These are phyloP conservation scores for Amanita thiersii DNA, from an alignment of 768 basidiomycete species.

Conservation along the genomic window DNA sequence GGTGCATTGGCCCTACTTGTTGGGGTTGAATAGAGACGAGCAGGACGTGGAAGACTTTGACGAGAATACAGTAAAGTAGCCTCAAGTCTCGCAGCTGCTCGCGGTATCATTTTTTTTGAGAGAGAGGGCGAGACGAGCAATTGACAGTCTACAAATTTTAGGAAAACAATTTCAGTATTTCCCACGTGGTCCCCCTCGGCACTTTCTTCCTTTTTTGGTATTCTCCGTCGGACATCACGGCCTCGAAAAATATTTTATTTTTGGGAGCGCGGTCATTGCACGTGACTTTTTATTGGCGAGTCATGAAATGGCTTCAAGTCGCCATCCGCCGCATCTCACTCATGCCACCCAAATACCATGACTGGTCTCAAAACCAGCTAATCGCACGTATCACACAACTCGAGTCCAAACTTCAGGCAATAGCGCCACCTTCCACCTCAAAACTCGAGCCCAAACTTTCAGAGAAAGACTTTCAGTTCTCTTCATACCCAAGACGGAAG, in stretches of 20 bases:
- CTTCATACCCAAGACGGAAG: conserved; percentile 68
- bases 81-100: conserved; percentile 30
- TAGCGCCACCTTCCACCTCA: conserved; percentile 7
- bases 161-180: too few relatives aligned
- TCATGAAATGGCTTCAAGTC: too few relatives aligned
- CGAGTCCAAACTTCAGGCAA: conserved; percentile 25
- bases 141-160: background rate
- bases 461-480: conserved; percentile 47
- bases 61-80: conserved; percentile 52
- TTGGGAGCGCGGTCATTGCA: too few relatives aligned
- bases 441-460: conserved; percentile 15
- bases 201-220: too few relatives aligned
- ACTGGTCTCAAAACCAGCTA: conserved; percentile 52
- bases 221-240: too few relatives aligned
- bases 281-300: too few relatives aligned
- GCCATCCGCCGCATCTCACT: background rate
- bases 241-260: too few relatives aligned
- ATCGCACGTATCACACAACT: conserved; percentile 55
- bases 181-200: too few relatives aligned
- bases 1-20: conserved; percentile 48
- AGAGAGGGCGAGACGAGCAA: background rate
- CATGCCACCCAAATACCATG: conserved; percentile 27
- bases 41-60: conserved; percentile 59
- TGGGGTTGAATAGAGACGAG: conserved; percentile 63
- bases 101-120: conserved; percentile 25